Percentiles rank a stretch among this genome's conserved stretches.
These are phyloP conservation scores for Colletotrichum australisinense DNA, from an alignment of 2,329 filamentous ascomycete genomes.

Conservation along the genomic window DNA sequence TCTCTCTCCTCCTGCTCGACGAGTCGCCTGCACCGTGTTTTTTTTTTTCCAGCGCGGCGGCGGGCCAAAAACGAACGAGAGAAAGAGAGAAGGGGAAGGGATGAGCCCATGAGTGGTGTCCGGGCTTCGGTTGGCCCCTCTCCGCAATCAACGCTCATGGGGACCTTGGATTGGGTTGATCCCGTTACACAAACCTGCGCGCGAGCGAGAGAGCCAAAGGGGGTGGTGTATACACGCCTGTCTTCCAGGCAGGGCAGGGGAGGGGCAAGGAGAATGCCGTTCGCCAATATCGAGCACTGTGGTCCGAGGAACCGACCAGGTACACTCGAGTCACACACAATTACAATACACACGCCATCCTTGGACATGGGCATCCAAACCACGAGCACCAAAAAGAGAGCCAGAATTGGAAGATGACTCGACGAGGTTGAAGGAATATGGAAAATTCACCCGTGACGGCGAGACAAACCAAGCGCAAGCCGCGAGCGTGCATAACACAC, in stretches of 20 bases:
- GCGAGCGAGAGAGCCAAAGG: background rate
- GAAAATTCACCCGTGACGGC: too few species aligned
- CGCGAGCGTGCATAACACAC: background rate
- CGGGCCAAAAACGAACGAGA: constrained; percentile 18
- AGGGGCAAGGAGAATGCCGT: constrained; percentile 16
- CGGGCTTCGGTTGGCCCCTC: constrained; percentile 25
- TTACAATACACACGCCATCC: background rate
- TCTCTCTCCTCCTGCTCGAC: background rate
- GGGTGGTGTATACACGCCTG: background rate
- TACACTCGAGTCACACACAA: constrained; percentile 21
- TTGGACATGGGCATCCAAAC: background rate
- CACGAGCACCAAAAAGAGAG: background rate
- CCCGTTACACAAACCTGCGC: constrained; percentile 17
- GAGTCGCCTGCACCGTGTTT: background rate
- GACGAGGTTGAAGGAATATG: background rate
- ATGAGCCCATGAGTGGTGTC: constrained; percentile 12
- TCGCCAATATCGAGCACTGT: constrained; percentile 23
- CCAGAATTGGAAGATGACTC: background rate
- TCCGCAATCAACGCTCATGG: constrained; percentile 31
- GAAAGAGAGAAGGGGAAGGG: background rate
- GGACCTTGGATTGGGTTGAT: constrained; percentile 24
- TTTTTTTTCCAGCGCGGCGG: background rate
- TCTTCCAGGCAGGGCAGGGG: background rate
- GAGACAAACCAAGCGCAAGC: background rate
- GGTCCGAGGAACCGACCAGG: constrained; percentile 24